phyloP scores from a whole-genome alignment of 352 stramenopile genomes.

The Globisporangium cystogenes region DNA sequence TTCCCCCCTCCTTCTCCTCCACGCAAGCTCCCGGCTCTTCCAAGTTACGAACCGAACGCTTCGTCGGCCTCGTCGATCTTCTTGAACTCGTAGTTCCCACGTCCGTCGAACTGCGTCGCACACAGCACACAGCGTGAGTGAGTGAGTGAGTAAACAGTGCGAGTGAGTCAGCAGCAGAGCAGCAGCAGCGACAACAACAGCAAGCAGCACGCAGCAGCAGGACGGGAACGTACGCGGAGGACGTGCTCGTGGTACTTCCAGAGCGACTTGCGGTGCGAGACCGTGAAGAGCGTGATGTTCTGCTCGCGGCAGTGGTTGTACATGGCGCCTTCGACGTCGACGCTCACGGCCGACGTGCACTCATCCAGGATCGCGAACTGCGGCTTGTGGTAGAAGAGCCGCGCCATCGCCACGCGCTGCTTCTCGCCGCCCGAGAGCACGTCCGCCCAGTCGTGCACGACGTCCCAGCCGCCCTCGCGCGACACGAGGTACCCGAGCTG shows the following conservation, averaged over 20 bases:
- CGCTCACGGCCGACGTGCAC: slow-evolving; percentile 78
- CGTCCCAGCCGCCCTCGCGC: slow-evolving; percentile 70
- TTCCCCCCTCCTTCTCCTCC: too few species aligned
- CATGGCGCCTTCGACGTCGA: slow-evolving; percentile 86
- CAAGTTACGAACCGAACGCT: slow-evolving; percentile 64
- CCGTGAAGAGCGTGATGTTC: slow-evolving; percentile 90
- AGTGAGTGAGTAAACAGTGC: slow-evolving; percentile 3
- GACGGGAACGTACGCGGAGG: slow-evolving; percentile 42
- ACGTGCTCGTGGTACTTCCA: slow-evolving; percentile 89
- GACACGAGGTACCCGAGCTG: slow-evolving; percentile 73
- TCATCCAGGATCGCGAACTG: slow-evolving; percentile 90
- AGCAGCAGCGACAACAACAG: not conserved
- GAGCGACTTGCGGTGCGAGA: slow-evolving; percentile 88
- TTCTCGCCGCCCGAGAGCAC: slow-evolving; percentile 89
- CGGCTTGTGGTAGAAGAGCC: slow-evolving; percentile 88
- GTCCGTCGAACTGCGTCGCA: slow-evolving; percentile 67
- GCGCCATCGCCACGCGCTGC: slow-evolving; percentile 87
- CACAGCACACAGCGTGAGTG: not conserved
- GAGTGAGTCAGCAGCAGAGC: too few species aligned
- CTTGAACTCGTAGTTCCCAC: slow-evolving; percentile 84
- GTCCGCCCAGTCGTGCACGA: slow-evolving; percentile 84
- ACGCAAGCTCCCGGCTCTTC: too few species aligned
- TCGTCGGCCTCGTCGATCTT: slow-evolving; percentile 75
- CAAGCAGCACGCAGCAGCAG: slow-evolving; percentile 1
- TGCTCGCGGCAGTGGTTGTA: slow-evolving; percentile 82